Base-by-base conservation (phyloP, 2,329 filamentous ascomycete genomes). In the Colletotrichum noveboracense region DNA sequence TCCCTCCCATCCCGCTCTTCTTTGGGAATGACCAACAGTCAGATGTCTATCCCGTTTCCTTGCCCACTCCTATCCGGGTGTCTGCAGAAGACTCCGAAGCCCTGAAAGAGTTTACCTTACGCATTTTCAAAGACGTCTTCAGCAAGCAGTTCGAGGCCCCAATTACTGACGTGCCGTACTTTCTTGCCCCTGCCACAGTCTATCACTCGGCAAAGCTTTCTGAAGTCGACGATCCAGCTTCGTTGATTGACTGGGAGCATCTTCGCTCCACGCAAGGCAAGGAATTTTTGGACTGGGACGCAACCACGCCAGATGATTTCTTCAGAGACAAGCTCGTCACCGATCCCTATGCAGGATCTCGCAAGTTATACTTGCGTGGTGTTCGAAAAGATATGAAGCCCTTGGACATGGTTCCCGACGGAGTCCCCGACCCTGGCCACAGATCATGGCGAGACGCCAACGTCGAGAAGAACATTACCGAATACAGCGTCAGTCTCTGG, bases 401-500 rank as follows among this genome's bases (percentile, higher is more conserved):
- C 2, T 87, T 88, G 4, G 94, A 96, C 80, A 88, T 88, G 2
- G 91, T 95, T 7, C 94, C 94, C 0, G 84, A 87, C 2, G 87
- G 86, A 66, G 89, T 90, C 18, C 88, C 88, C 6, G 85, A 85
- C 79, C 83, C 89, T 76, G 79, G 82, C 83, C 83, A 91, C 83
- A 82, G 87, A 61, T 74, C 84, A 34, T 87, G 87, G 83, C 80
- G 82, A 74, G 78, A 82, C 68, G 32, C 43, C 24, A 60, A 56
- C 9, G 74, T 80, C 2, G 85, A 87, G 13, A 84, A 88, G 24
- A 93, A 91, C 70, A 98, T 98, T 78, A 90, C 96, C 77, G 93
- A 96, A 79, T 98, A 97, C 84, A 96, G 93, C 67, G 90, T 94
- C 79, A 98, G 95, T 81, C 87, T 96, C 21, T 96, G 91, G 85